Base-by-base conservation (phyloP, 768 basidiomycete genomes). In the Dentipellis fragilis region DNA sequence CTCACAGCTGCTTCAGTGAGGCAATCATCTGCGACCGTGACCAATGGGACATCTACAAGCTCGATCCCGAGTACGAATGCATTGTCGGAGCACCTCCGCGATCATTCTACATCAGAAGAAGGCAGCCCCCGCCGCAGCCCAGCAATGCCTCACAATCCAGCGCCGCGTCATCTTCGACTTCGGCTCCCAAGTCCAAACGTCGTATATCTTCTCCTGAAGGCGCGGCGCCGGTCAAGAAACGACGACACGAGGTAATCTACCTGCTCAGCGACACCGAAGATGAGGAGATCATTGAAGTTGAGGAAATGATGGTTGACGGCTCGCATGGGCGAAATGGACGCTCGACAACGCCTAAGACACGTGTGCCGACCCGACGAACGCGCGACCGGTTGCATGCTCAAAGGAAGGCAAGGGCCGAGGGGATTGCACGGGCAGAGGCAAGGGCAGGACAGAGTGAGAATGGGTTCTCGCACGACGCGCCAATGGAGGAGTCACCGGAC, bases 41-140 rank as follows among this genome's bases (percentile, higher is more conserved):
- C 37, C 87, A 89, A 66, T 91, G 89, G 89, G 89, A 91, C 58
- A 82, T 90, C 29, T 84, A 89, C 70, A 90, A 89, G 64, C 75
- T 91, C 8, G 89, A 91, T 64, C 81, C 84, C 2, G 67, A 68
- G n/a, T 90, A 90, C 60, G 77, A 79, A 21, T 91, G 88, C 64
- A 68, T 71, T 56, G 80, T 88, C 9, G 6, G 29, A 29, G 29
- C 29, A 29, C 29, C 29, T 3, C 29, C 29, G 29, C 29, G 6
- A 6, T 3, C 29, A 29, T 29, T 29, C 29, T 29, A 6, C 6
- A 29, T 29, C 29, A 29, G 29, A 29, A 29, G 29, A 29, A 29
- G 29, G 29, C 76, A 59, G 7, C 49, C 56, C 3, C 55, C 55
- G 0, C 68, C 69, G 1, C 53, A 56, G n/a, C 42, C 42, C 8